Evolutionary conservation across 148 eudicot species (phyloP), one percentile per base, ranked within the genome.

Genomic region (Cornus florida): DNA sequence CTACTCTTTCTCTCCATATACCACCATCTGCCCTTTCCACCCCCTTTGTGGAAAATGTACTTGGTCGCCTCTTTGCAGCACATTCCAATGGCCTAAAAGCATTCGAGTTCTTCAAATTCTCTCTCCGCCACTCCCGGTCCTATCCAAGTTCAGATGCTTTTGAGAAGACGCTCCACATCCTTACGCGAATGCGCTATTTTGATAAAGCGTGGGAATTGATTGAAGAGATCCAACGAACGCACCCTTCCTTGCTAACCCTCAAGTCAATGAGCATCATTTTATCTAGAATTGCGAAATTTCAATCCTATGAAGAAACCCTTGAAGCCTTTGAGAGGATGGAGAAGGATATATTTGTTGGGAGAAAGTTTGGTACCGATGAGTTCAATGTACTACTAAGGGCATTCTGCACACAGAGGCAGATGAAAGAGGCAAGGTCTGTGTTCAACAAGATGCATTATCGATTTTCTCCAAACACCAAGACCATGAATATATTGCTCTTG

Each of bases 71-170:
- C 35, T 95, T 95, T 81, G 86, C 85, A 6, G 81, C 93, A 1
- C 96, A 93, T 79, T 79, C 93, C 70, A 90, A 93, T 83, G 98
- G 98, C 72, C 86, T 95, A 46, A 95, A 95, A 86, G 98, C 98
- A 50, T 89, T 78, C 17, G 94, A 95, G 65, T 90, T 95, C 82
- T 93, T 91, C 84, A 89, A 85, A 53, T 93, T 87, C 77, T 85
- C 89, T 57, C 82, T 93, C 70, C 81, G 77, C 2, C 76, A 81
- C 79, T 77, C 91, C 5, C 35, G 82, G 14, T 83, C 79, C 38
- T 38, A 41, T 76, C 93, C 97, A 67, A 89, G 88, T 80, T 77
- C 94, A 4, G 92, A 87, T 82, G 94, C 97, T 41, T 88, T 93
- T 71, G 98, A 95, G 80, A 95, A 91, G 83, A 93, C 93, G 0